phyloP scores from a whole-genome alignment of 2,329 filamentous ascomycete species.

The Madurella mycetomatis region DNA sequence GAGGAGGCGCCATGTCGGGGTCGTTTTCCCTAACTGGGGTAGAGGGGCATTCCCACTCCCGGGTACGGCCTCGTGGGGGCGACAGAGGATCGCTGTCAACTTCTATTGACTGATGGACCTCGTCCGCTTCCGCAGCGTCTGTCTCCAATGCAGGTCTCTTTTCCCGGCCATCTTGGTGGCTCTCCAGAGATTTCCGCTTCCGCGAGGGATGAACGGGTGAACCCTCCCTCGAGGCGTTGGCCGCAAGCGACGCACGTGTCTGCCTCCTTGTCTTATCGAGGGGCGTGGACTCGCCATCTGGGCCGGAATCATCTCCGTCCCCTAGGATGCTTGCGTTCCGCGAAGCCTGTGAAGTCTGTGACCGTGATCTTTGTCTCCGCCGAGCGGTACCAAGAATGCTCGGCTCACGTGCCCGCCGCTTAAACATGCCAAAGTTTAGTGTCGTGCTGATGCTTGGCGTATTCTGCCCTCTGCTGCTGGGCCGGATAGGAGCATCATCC shows the following conservation, averaged over 20 bases:
- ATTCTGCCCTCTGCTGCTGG: slow-evolving; percentile 47
- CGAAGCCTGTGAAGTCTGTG: slow-evolving; percentile 21
- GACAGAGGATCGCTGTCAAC: slow-evolving; percentile 20
- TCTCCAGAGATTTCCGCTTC: slow-evolving; percentile 55
- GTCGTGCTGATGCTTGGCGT: slow-evolving; percentile 47
- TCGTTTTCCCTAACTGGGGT: slow-evolving; percentile 39
- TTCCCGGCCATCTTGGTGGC: slow-evolving; percentile 34
- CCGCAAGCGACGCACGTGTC: slow-evolving; percentile 13
- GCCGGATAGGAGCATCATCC: slow-evolving; percentile 49
- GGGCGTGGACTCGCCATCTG: slow-evolving; percentile 29
- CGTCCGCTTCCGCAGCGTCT: slow-evolving; percentile 14
- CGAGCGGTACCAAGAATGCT: slow-evolving; percentile 56
- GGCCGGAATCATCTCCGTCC: slow-evolving; percentile 28
- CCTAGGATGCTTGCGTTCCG: slow-evolving; percentile 14
- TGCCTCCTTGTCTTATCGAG: slow-evolving; percentile 20
- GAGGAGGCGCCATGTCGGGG: slow-evolving; percentile 51
- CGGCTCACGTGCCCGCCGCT: slow-evolving; percentile 53
- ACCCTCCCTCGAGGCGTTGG: background rate
- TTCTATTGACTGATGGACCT: slow-evolving; percentile 27
- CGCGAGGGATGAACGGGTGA: slow-evolving; percentile 34
- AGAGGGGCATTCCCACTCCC: slow-evolving; percentile 13
- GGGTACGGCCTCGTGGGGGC: slow-evolving; percentile 10
- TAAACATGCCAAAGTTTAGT: slow-evolving; percentile 55
- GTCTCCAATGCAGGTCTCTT: slow-evolving; percentile 27
- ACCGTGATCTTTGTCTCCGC: slow-evolving; percentile 23